Evolutionary conservation across 2,329 filamentous ascomycete species (phyloP).

Genomic region (Verticillium isaacii): DNA sequence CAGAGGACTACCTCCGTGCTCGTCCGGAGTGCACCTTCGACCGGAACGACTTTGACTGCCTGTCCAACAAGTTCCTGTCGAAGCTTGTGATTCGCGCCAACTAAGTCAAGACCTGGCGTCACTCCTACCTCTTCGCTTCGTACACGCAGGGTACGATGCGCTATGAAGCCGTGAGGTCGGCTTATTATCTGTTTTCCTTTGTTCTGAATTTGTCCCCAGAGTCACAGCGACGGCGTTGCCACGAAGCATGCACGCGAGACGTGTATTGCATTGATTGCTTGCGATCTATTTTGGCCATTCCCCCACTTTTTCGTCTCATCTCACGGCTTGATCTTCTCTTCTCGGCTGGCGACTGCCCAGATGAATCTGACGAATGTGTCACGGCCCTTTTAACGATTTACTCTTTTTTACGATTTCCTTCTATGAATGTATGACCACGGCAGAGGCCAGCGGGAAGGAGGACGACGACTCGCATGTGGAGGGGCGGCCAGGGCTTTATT

Average conservation of each 20-base stretch:
- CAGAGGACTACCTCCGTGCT: constrained; percentile 82
- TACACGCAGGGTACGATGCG: background rate
- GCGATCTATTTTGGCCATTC: background rate
- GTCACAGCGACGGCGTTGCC: constrained; percentile 16
- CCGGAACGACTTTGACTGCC: constrained; percentile 85
- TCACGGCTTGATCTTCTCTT: background rate
- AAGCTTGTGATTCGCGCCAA: constrained; percentile 95
- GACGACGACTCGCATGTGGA: background rate
- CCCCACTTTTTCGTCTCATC: background rate
- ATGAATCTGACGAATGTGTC: constrained; percentile 13
- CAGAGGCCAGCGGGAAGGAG: background rate
- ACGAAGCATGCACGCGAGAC: constrained; percentile 11
- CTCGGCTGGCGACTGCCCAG: constrained; percentile 12
- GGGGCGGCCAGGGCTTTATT: background rate
- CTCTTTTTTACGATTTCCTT: constrained; percentile 6
- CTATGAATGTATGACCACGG: constrained; percentile 13
- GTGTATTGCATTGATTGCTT: background rate
- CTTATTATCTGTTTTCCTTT: constrained; percentile 2
- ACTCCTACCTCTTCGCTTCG: background rate
- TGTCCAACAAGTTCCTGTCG: constrained; percentile 96
- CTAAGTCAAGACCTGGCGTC: constrained; percentile 33
- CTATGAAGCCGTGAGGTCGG: background rate
- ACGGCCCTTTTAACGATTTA: constrained; percentile 14
- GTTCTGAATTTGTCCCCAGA: constrained; percentile 9
- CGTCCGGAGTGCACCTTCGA: constrained; percentile 81